A percentile compares a stretch with the other conserved stretches of the same genome.
These are phyloP conservation scores for Mytilinidion resinicola DNA, from an alignment of 495 filamentous ascomycete genomes.

Conservation along the genomic window DNA sequence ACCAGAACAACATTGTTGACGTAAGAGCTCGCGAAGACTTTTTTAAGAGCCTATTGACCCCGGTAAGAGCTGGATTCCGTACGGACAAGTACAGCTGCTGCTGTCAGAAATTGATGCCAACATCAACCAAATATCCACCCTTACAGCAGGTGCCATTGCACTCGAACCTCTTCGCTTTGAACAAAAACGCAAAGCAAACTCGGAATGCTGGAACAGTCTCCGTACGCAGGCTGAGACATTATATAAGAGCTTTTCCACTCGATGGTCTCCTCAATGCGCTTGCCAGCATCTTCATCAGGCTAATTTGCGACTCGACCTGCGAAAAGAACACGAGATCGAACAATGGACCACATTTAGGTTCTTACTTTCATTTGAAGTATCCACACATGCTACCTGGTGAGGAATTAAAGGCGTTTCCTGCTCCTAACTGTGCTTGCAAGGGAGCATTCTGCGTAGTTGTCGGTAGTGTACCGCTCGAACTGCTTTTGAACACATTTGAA, in stretches of 20 bases:
- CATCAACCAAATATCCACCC: slow-evolving; percentile 5
- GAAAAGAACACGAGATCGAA: slow-evolving; percentile 5
- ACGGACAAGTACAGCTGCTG: slow-evolving; percentile 5
- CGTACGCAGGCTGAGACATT: slow-evolving; percentile 25
- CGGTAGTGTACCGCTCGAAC: no score
- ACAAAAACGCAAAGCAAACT: not conserved
- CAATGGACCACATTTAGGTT: slow-evolving; percentile 17
- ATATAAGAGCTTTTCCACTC: slow-evolving; percentile 20
- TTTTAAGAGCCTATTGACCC: slow-evolving; percentile 22
- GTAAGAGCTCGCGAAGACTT: slow-evolving; percentile 4
- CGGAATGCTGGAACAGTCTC: slow-evolving; percentile 19
- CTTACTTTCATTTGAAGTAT: slow-evolving; percentile 21
- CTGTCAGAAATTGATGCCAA: slow-evolving; percentile 7
- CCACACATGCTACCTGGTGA: no score
- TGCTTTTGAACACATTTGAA: no score
- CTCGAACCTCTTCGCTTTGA: slow-evolving; percentile 3
- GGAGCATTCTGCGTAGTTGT: no score
- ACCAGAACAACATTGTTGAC: slow-evolving; percentile 4
- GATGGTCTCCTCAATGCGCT: slow-evolving; percentile 15
- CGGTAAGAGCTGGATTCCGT: slow-evolving; percentile 19
- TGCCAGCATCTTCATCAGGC: slow-evolving; percentile 26
- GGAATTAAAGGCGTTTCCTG: no score
- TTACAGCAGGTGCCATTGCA: slow-evolving; percentile 5
- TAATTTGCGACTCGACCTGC: slow-evolving; percentile 27
- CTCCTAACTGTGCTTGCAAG: no score